Percentiles rank a stretch among this genome's conserved stretches.
These are phyloP conservation scores for Dysphania ambrosioides DNA, from an alignment of 148 eudicot genomes.

Conservation along the genomic window DNA sequence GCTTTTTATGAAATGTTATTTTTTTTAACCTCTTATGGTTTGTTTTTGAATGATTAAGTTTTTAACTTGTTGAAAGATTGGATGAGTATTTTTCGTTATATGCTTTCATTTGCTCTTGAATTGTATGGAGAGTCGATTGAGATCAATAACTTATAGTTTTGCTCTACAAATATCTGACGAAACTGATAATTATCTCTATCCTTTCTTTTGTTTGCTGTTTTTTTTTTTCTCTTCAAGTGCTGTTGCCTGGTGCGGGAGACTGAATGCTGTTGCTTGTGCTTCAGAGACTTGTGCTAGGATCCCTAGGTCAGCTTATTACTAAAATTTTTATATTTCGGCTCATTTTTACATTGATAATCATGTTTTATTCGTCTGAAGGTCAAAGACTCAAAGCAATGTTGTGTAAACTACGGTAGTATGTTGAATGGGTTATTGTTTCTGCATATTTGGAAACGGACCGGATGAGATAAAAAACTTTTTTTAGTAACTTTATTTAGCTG, in stretches of 20 bases:
- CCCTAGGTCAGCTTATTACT: conserved; percentile 61
- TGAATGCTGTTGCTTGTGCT: conserved; percentile 94
- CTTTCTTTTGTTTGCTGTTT: too few relatives aligned
- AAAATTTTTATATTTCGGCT: background rate
- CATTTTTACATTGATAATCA: background rate
- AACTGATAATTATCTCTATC: too few relatives aligned
- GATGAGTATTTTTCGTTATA: too few relatives aligned
- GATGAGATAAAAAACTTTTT: background rate
- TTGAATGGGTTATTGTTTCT: background rate
- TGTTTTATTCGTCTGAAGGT: background rate
- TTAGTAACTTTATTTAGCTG: too few relatives aligned
- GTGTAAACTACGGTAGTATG: background rate
- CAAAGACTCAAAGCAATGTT: background rate
- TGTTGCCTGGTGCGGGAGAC: conserved; percentile 99
- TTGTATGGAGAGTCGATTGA: too few relatives aligned
- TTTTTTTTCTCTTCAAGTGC: conserved; percentile 47
- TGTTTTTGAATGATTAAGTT: too few relatives aligned
- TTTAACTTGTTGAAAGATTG: too few relatives aligned
- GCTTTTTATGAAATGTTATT: too few relatives aligned
- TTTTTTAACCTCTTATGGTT: too few relatives aligned
- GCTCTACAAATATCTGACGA: background rate
- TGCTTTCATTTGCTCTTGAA: too few relatives aligned
- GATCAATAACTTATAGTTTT: too few relatives aligned
- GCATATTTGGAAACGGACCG: background rate
- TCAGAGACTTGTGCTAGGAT: conserved; percentile 99